Base-by-base conservation (phyloP, 352 stramenopile genomes). In the Phytophthora quininea region DNA sequence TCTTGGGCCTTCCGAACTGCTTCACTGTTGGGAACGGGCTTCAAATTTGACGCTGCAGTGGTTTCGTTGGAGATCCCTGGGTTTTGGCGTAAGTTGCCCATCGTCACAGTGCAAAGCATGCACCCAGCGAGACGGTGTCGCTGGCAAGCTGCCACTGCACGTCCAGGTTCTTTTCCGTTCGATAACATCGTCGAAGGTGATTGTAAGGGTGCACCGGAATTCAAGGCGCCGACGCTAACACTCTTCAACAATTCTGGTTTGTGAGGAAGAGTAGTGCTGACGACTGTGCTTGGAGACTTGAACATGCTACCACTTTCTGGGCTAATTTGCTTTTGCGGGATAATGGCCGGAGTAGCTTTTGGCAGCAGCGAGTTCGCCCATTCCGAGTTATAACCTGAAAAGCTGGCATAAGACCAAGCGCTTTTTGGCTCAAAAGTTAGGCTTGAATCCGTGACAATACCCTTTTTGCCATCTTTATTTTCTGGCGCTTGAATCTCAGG, bases 71-170 rank as follows among this genome's bases (percentile, higher is more conserved):
- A 24, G 19, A 24, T 24, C 19, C 19, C 19, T 24, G 19, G 45
- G 8, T 14, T 8, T 45, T 51, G 61, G 2, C 48, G 58, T 30
- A 56, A 62, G 46, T 30, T 49, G 0, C 9, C 73, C 0, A 69
- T 67, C 9, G 64, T 74, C 0, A 76, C 71, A 0, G 75, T 69
- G 67, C 86, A 94, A 4, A 94, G 43, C 31, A 94, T 81, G 32
- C 86, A 94, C 1, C 77, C 79, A 12, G 80, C 74, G 3, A 92
- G 69, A 15, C 76, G 86, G 62, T 94, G 86, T 33, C 89, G 90
- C 8, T 37, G 42, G 12, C 84, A 90, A 1, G 24, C n/a, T 19
- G 58, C 58, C 8, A 37, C 51, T 12, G 33, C n/a, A 24, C 19
- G 19, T 24, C 19, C 19, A 15, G 40, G 11, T 15, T 7, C 43